Evolutionary conservation across 208 protist genomes (phyloP).

Genomic region (Trypanosoma cruzi): DNA sequence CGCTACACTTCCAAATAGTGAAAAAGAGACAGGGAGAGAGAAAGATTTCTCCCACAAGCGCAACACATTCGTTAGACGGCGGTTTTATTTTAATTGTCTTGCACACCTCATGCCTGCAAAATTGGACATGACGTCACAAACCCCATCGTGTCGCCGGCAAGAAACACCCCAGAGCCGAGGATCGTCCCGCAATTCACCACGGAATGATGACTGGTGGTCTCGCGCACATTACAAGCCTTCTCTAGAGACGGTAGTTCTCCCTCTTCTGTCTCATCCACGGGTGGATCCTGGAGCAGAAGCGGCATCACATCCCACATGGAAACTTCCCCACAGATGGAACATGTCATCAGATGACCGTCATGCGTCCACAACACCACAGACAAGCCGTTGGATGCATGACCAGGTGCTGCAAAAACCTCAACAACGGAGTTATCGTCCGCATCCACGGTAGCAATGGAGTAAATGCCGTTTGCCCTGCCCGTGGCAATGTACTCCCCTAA

Average conservation of each 20-base stretch:
- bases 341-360: constrained; percentile 45
- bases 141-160: constrained; percentile 42
- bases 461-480: constrained; percentile 69
- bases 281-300: constrained; percentile 21
- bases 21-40: neutral
- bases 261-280: constrained; percentile 31
- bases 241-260: constrained; percentile 53
- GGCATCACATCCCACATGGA: constrained; percentile 66
- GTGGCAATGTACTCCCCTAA: constrained; percentile 37
- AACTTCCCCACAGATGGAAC: constrained; percentile 74
- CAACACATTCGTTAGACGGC: neutral
- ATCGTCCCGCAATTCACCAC: constrained; percentile 50
- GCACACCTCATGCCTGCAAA: neutral
- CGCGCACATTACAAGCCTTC: constrained; percentile 50
- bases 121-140: constrained; percentile 28
- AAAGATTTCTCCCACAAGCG: neutral
- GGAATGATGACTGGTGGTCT: constrained; percentile 27
- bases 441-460: constrained; percentile 35
- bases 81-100: neutral
- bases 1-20: neutral
- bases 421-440: constrained; percentile 12
- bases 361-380: constrained; percentile 56
- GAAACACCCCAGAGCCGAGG: constrained; percentile 14
- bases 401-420: constrained; percentile 45
- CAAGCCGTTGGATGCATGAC: constrained; percentile 68